phyloP scores from a whole-genome alignment of 2,329 filamentous ascomycete genomes.

The Xylariaceae sp. region DNA sequence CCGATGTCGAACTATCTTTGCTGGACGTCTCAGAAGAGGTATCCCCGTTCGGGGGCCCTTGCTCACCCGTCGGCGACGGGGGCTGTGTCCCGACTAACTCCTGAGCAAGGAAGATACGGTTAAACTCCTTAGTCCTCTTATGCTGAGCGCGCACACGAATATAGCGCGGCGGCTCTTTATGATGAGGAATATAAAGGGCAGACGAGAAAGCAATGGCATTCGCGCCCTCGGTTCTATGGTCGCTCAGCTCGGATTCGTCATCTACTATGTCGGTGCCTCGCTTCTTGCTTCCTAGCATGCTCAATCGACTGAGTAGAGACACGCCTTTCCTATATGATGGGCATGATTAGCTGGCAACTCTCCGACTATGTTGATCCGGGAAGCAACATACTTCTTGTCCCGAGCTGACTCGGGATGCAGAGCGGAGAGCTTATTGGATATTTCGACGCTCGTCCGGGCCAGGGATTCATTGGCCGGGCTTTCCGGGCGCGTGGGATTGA shows the following conservation, averaged over 20 bases:
- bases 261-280: slow-evolving; percentile 52
- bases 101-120: slow-evolving; percentile 85
- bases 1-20: slow-evolving; percentile 38
- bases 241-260: slow-evolving; percentile 64
- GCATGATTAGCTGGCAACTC: slow-evolving; percentile 3
- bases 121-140: slow-evolving; percentile 77
- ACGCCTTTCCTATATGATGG: slow-evolving; percentile 63
- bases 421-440: slow-evolving; percentile 32
- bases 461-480: slow-evolving; percentile 41
- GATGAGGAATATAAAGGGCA: slow-evolving; percentile 74
- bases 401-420: slow-evolving; percentile 40
- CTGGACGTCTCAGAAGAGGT: slow-evolving; percentile 29
- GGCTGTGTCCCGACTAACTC: slow-evolving; percentile 64
- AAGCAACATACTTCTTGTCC: slow-evolving; percentile 59
- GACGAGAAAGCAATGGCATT: slow-evolving; percentile 79
- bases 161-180: slow-evolving; percentile 85
- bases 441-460: slow-evolving; percentile 39
- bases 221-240: slow-evolving; percentile 67
- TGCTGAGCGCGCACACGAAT: slow-evolving; percentile 77
- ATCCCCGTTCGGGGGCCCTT: slow-evolving; percentile 21
- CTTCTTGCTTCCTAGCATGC: slow-evolving; percentile 76
- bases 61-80: slow-evolving; percentile 26
- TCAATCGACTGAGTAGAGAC: slow-evolving; percentile 80
- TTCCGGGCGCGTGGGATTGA: slow-evolving; percentile 48
- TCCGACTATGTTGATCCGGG: background rate